Percentiles rank a stretch among this genome's conserved stretches.
phyloP scores from a whole-genome alignment of 148 eudicot species.

The Cornus controversa region DNA sequence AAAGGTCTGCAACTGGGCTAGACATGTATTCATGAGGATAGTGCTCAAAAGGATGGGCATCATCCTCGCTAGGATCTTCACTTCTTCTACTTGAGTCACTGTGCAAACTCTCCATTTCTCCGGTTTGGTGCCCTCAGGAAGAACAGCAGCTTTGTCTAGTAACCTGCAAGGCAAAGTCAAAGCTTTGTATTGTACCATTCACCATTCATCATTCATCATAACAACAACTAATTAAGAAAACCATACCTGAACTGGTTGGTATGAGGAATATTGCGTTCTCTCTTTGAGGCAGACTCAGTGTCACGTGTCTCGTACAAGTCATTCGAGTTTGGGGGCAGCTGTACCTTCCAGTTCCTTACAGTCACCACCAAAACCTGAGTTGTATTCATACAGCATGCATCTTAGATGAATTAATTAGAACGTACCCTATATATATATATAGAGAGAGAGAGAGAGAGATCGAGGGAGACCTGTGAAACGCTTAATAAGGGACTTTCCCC shows the following conservation, averaged over 20 bases:
- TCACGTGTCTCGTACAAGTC: slow-evolving; percentile 6
- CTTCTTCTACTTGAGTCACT: slow-evolving; percentile 3
- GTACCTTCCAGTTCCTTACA: background rate
- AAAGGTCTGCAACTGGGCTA: background rate
- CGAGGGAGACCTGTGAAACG: background rate
- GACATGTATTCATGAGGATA: background rate
- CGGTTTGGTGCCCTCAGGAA: too few relatives aligned
- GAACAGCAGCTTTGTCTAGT: too few relatives aligned
- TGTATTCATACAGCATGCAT: too few relatives aligned
- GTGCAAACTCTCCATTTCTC: background rate
- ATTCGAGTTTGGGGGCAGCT: background rate
- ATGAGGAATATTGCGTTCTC: background rate
- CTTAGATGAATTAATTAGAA: too few relatives aligned
- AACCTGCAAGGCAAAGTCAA: too few relatives aligned
- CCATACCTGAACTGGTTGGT: too few relatives aligned
- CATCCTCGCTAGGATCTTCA: background rate
- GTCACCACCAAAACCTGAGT: background rate
- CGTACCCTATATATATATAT: too few relatives aligned
- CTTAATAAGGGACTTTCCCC: slow-evolving; percentile 1
- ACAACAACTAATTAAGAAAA: too few relatives aligned
- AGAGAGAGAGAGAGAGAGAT: background rate
- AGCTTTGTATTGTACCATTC: too few relatives aligned
- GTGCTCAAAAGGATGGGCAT: background rate
- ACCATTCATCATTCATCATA: too few relatives aligned
- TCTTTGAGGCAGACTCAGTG: background rate